These are phyloP conservation scores for Apophysomyces sp. DNA, from an alignment of 371 early-diverging fungal species.

Conservation along the genomic window DNA sequence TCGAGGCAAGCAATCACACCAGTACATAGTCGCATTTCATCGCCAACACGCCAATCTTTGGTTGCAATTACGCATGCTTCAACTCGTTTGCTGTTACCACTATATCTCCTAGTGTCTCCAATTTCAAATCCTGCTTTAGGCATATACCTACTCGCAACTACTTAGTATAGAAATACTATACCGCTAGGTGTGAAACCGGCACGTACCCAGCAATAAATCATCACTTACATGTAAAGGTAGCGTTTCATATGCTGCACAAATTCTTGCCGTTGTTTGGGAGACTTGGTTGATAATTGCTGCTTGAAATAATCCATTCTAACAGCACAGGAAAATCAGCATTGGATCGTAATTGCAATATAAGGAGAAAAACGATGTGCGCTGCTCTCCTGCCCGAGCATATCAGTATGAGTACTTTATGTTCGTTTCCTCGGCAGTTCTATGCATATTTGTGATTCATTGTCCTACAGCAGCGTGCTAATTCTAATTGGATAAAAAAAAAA, in stretches of 20 bases:
- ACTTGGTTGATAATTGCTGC: constrained; percentile 28
- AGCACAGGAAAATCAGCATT: background rate
- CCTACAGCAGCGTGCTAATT: background rate
- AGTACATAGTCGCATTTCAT: constrained; percentile 73
- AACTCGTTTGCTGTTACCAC: constrained; percentile 59
- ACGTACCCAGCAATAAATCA: constrained; percentile 8
- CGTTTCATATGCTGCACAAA: constrained; percentile 50
- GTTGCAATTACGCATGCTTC: constrained; percentile 90
- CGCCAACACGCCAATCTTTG: constrained; percentile 69
- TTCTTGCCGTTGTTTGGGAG: constrained; percentile 33
- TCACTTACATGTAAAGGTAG: constrained; percentile 50
- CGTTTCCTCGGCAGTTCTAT: background rate
- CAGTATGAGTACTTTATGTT: background rate
- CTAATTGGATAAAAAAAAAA: background rate
- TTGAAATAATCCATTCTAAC: constrained; percentile 44
- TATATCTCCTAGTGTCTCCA: constrained; percentile 74
- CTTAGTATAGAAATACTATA: constrained; percentile 13
- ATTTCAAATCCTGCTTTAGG: constrained; percentile 85
- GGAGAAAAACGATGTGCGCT: no score
- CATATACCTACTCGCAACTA: constrained; percentile 71
- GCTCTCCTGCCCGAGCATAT: background rate
- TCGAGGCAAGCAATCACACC: constrained; percentile 79
- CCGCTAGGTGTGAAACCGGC: constrained; percentile 13
- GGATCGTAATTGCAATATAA: background rate
- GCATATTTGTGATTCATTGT: background rate